Percentiles rank a stretch among this genome's conserved stretches.
Evolutionary conservation across 2,329 filamentous ascomycete species (phyloP).

Genomic region (Microcyclospora tardicrescens): DNA sequence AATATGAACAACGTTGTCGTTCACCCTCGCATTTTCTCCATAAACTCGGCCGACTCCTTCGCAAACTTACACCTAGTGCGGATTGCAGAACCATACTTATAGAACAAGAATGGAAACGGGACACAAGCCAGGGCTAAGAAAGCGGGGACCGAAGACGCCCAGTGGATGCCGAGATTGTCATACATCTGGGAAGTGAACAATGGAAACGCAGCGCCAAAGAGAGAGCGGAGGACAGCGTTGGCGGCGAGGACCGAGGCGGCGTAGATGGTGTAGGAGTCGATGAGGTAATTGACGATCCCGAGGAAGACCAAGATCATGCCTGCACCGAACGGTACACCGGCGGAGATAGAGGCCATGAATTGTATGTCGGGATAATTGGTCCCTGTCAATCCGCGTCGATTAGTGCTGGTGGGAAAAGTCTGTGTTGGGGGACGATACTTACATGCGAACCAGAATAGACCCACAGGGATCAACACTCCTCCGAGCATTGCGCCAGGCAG

Average conservation of each 20-base stretch:
- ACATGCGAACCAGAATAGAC: constrained; percentile 21
- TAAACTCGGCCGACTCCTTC: constrained; percentile 50
- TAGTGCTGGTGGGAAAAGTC: no score
- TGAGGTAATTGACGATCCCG: constrained; percentile 2
- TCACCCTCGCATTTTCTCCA: constrained; percentile 32
- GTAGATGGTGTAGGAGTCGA: constrained; percentile 6
- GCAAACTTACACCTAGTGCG: constrained; percentile 57
- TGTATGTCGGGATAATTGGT: constrained; percentile 7
- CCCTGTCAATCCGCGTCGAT: constrained; percentile 6
- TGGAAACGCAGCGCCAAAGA: constrained; percentile 3
- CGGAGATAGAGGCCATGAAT: constrained; percentile 6
- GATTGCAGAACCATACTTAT: constrained; percentile 54
- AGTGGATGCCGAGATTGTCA: constrained; percentile 30
- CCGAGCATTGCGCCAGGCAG: constrained; percentile 9
- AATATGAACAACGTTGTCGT: no score
- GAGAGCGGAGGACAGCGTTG: constrained; percentile 1
- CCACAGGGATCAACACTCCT: constrained; percentile 13
- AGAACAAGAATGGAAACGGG: constrained; percentile 64
- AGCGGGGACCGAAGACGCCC: constrained; percentile 60
- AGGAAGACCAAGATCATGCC: constrained; percentile 2
- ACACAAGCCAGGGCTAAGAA: constrained; percentile 61
- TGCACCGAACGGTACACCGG: background rate
- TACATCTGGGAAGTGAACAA: constrained; percentile 5
- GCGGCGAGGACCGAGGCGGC: constrained; percentile 4
- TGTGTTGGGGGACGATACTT: constrained; percentile 11